Percentiles rank a stretch among this genome's conserved stretches.
Evolutionary conservation across 75 land plant species (phyloP).

Genomic region (Azolla pinnata): DNA sequence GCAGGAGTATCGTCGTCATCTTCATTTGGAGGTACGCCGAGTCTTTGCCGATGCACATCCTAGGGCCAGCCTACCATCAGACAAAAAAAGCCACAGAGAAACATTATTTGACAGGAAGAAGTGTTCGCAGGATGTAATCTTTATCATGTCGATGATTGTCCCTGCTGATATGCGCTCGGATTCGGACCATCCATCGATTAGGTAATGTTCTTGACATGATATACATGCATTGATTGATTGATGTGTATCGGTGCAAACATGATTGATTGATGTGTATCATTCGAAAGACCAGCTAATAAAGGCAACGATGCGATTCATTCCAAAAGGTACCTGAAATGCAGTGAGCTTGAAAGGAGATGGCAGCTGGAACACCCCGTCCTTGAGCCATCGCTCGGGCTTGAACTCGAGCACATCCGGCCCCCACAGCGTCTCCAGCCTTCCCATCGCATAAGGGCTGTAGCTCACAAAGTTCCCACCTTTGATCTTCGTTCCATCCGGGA

Average conservation of each 20-base stretch:
- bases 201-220: too few species aligned
- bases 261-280: too few species aligned
- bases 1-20: constrained; percentile 21
- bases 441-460: constrained; percentile 38
- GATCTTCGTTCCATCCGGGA: constrained; percentile 33
- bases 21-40: constrained; percentile 38
- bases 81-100: background rate
- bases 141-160: too few species aligned
- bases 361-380: constrained; percentile 26
- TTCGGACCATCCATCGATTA: too few species aligned
- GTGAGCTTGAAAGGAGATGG: constrained; percentile 42
- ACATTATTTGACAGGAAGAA: background rate
- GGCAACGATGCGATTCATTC: too few species aligned
- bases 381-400: constrained; percentile 44
- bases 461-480: constrained; percentile 29
- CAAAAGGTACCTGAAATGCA: constrained; percentile 50
- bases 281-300: too few species aligned
- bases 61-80: constrained; percentile 30
- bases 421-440: constrained; percentile 33
- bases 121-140: too few species aligned
- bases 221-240: too few species aligned
- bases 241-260: too few species aligned
- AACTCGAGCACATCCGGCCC: constrained; percentile 34
- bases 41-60: constrained; percentile 36
- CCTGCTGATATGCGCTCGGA: too few species aligned